Base-by-base conservation (phyloP, 2,329 filamentous ascomycete genomes). In the Fusarium sp. region DNA sequence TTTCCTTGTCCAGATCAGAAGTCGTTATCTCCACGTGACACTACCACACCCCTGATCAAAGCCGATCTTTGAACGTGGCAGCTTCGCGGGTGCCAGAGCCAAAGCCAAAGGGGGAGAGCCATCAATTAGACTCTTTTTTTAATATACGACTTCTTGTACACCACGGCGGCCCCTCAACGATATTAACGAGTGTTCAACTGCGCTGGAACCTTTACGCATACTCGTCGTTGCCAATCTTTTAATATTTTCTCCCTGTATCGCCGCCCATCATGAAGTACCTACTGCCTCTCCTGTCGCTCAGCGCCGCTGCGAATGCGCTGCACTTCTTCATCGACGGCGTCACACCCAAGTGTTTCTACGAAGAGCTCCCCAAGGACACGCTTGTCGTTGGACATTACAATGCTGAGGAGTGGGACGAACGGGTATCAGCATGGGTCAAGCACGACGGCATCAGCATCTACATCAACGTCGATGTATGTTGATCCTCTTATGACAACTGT, bases 291-390 rank as follows among this genome's bases (percentile, higher is more conserved):
- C 81, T 92, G 72, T 82, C 89, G 60, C 81, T 93, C 76, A 79
- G 80, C 76, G 78, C 82, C 53, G 79, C 84, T 57, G 87, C 90
- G 61, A 90, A 93, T 74, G 93, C 93, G 53, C 85, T 99, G 56
- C 94, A 96, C 87, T 96, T 99, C 84, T 98, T 91, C 82, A 88
- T 98, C 76, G 93, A 98, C 75, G 91, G 90, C 71, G 84, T 85
- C 45, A 81, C 86, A 65, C 89, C 92, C 68, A 97, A 96, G 80
- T 99, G 95, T 80, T 99, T 99, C 87, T 96, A 91, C 80, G 95
- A 99, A 81, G 94, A 98, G 78, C 85, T 99, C 57, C 93, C 95
- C 66, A 97, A 98, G 82, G 94, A 97, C 77, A 98, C 95, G 13
- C 81, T 99, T 55, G 94, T 99, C 52, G 93, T 97, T 57, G 95